Evolutionary conservation across 139 green algal species (phyloP), one percentile per base, ranked within the genome.

Genomic region (Mesotaenium endlicherianum): DNA sequence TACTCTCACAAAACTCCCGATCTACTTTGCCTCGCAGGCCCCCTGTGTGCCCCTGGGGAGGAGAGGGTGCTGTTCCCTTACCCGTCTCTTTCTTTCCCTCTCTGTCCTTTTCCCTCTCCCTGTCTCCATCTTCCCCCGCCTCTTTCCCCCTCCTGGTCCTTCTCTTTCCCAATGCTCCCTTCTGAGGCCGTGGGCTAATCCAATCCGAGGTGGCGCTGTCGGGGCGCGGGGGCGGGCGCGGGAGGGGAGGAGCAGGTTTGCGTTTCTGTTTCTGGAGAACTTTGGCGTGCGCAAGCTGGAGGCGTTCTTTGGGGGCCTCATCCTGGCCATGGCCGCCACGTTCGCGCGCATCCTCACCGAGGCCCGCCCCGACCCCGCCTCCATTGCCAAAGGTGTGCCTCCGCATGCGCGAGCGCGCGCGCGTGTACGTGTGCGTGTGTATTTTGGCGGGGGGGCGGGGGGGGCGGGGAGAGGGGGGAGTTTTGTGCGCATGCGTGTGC

Each of bases 311-410:
- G 82, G 57, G 4, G 30, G 41, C 44, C 71, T 88, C 45, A 88
- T 88, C 2, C 8, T 17, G 11, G 20, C 90, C 57, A 88, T 88
- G 82, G 41, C 55, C n/a, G 38, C 20, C 31, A 49, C 81, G 60
- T 88, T 88, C 34, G 81, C 55, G 6, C 64, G 82, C 17, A 90
- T 88, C 34, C 90, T 86, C 36, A 1, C 90, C 3, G 81, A 88
- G 34, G 74, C 74, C 30, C 26, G 34, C 2, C 80, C 80, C 2
- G 42, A 84, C 17, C 16, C 38, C 8, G 72, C n/a, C 11, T n/a
- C 50, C 31, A 85, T 86, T 53, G 41, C 74, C 26, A 30, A 85
- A 80, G 80, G 80, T 86, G 40, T n/a, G n/a, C n/a, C n/a, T n/a
- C n/a, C n/a, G n/a, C n/a, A n/a, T n/a, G n/a, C n/a, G n/a, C n/a